Evolutionary conservation across 768 basidiomycete genomes (phyloP).

Genomic region (Cystoderma amianthinum): DNA sequence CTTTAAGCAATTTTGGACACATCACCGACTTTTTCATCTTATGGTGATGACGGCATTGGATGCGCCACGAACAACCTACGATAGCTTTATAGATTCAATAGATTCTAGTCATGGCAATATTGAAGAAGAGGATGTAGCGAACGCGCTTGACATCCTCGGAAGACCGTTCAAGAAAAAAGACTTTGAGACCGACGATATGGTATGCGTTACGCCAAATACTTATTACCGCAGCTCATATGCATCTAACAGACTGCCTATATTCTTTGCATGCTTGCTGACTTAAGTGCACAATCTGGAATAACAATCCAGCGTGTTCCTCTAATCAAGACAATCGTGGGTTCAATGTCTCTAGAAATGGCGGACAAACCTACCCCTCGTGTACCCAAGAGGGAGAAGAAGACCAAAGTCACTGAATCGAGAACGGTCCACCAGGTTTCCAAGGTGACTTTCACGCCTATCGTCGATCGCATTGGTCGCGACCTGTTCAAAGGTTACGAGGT

Average conservation of each 20-base stretch:
- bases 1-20: slow-evolving; percentile 40
- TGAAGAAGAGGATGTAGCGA: slow-evolving; percentile 20
- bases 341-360: not conserved
- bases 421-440: not conserved
- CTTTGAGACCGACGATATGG: slow-evolving; percentile 37
- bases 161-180: slow-evolving; percentile 34
- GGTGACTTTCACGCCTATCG: slow-evolving; percentile 33
- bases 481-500: slow-evolving; percentile 41
- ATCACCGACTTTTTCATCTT: slow-evolving; percentile 44
- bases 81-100: slow-evolving; percentile 30
- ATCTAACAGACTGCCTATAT: slow-evolving; percentile 36
- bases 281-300: slow-evolving; percentile 17
- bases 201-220: slow-evolving; percentile 18
- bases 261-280: slow-evolving; percentile 25
- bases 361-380: not conserved
- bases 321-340: slow-evolving; percentile 13
- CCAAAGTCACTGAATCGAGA: not conserved
- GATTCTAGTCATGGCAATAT: slow-evolving; percentile 12
- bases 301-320: slow-evolving; percentile 34
- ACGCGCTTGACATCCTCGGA: slow-evolving; percentile 31
- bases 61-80: slow-evolving; percentile 26
- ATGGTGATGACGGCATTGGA: slow-evolving; percentile 29
- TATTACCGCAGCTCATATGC: slow-evolving; percentile 1
- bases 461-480: slow-evolving; percentile 36
- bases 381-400: not conserved